A percentile compares a stretch with the other conserved stretches of the same genome.
Evolutionary conservation across 495 filamentous ascomycete genomes (phyloP).

Genomic region (Daldinia loculata): DNA sequence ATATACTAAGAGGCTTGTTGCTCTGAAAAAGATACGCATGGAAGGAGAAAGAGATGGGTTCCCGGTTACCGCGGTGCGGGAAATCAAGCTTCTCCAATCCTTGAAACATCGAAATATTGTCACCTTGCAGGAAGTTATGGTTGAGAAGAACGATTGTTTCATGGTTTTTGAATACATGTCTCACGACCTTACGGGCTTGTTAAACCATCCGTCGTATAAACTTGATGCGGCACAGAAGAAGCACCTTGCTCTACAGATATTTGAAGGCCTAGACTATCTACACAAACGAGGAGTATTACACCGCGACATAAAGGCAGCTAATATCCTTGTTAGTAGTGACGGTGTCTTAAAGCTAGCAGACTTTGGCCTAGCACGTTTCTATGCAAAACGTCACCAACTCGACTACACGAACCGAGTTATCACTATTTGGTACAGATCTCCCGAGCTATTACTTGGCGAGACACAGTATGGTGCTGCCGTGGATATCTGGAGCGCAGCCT

Average conservation of each 20-base stretch:
- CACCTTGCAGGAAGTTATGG: conserved; percentile 92
- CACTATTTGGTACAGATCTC: conserved; percentile 95
- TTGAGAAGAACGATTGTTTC: conserved; percentile 97
- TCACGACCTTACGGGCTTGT: conserved; percentile 75
- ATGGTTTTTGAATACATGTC: conserved; percentile 99
- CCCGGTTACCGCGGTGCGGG: conserved; percentile 93
- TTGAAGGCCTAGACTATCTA: conserved; percentile 92
- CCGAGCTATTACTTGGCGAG: conserved; percentile 92
- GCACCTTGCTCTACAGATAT: conserved; percentile 90
- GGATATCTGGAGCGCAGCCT: conserved; percentile 97
- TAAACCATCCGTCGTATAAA: conserved; percentile 94
- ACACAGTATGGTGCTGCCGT: conserved; percentile 94
- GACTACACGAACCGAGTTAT: conserved; percentile 99
- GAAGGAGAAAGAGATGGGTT: conserved; percentile 98
- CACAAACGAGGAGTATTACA: conserved; percentile 94
- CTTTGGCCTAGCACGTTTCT: conserved; percentile 97
- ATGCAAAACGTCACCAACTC: conserved; percentile 88
- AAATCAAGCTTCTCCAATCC: conserved; percentile 95
- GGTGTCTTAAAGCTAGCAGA: conserved; percentile 93
- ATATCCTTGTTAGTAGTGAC: conserved; percentile 89
- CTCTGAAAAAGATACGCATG: conserved; percentile 88
- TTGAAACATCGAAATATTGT: conserved; percentile 93
- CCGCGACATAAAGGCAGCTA: conserved; percentile 93
- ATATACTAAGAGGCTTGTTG: conserved; percentile 88
- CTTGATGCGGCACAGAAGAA: conserved; percentile 91